Evolutionary conservation across 2,329 filamentous ascomycete genomes (phyloP).

Genomic region (Chrysoporthe cubensis): DNA sequence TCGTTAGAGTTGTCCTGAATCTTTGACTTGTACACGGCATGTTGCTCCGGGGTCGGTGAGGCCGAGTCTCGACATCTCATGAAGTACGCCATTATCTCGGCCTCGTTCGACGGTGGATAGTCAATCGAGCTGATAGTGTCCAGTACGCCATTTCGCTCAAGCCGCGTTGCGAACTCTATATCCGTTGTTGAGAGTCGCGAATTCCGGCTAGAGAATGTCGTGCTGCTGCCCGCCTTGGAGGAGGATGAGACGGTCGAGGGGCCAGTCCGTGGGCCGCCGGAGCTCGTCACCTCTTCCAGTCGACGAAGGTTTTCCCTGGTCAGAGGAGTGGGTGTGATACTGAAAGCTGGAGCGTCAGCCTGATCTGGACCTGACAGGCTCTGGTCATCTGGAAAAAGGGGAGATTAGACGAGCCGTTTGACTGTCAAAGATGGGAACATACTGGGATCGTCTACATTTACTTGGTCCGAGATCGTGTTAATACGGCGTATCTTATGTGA

Average conservation of each 20-base stretch:
- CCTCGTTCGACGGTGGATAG: background rate
- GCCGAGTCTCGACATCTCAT: background rate
- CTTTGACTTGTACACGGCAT: background rate
- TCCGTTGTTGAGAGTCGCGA: background rate
- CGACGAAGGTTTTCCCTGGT: background rate
- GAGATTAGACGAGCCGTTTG: background rate
- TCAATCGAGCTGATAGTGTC: background rate
- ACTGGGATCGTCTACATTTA: background rate
- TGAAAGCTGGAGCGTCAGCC: background rate
- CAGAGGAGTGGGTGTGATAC: background rate
- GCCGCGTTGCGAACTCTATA: background rate
- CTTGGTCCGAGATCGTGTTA: background rate
- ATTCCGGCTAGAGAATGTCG: background rate
- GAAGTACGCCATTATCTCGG: background rate
- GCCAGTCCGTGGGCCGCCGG: too few relatives aligned
- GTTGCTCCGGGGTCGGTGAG: background rate
- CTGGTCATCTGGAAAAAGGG: background rate
- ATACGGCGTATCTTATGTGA: background rate
- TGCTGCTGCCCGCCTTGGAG: background rate
- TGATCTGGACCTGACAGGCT: background rate
- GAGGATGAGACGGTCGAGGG: background rate
- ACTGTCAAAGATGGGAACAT: background rate
- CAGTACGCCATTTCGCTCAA: constrained; percentile 5
- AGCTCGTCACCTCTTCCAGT: background rate
- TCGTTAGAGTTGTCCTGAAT: background rate